A percentile compares a stretch with the other conserved stretches of the same genome.
Evolutionary conservation across 2,329 filamentous ascomycete genomes (phyloP).

Genomic region (Diplodia corticola): DNA sequence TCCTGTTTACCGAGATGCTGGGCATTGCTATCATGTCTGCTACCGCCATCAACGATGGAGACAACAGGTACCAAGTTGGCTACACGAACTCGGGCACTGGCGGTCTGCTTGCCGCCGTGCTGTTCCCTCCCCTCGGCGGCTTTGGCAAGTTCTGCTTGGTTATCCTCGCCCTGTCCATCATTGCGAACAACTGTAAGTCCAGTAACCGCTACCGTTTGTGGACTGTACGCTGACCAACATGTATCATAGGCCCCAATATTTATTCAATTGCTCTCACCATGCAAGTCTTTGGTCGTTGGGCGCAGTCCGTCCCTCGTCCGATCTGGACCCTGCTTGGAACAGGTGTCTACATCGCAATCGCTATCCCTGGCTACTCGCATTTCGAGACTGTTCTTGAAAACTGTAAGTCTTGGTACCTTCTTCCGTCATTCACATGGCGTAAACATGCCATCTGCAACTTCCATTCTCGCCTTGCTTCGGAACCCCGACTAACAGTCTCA

Average conservation of each 20-base stretch:
- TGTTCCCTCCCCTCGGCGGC: conserved; percentile 62
- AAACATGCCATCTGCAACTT: too few species aligned
- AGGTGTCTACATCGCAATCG: conserved; percentile 65
- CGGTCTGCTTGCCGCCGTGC: conserved; percentile 65
- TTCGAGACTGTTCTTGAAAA: conserved; percentile 18
- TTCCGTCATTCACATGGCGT: not conserved
- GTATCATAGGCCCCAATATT: conserved; percentile 57
- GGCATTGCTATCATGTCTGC: conserved; percentile 70
- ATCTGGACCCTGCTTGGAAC: conserved; percentile 66
- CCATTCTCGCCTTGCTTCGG: not conserved
- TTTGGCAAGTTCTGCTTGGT: conserved; percentile 74
- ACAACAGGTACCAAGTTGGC: conserved; percentile 57
- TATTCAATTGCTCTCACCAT: conserved; percentile 66
- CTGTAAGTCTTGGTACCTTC: not conserved
- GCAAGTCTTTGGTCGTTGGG: conserved; percentile 62
- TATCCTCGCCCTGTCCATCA: conserved; percentile 64
- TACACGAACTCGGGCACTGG: conserved; percentile 62
- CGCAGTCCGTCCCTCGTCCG: conserved; percentile 65
- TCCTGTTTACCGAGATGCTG: conserved; percentile 73
- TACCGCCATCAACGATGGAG: conserved; percentile 53
- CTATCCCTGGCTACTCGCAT: conserved; percentile 63
- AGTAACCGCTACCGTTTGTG: not conserved
- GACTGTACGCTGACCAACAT: not conserved
- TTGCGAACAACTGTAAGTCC: conserved; percentile 60
- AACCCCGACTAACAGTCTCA: conserved; percentile 48